A percentile compares a stretch with the other conserved stretches of the same genome.
Conservation (phyloP, 257 asterid genomes). For the Cinchona pubescens region DNA sequence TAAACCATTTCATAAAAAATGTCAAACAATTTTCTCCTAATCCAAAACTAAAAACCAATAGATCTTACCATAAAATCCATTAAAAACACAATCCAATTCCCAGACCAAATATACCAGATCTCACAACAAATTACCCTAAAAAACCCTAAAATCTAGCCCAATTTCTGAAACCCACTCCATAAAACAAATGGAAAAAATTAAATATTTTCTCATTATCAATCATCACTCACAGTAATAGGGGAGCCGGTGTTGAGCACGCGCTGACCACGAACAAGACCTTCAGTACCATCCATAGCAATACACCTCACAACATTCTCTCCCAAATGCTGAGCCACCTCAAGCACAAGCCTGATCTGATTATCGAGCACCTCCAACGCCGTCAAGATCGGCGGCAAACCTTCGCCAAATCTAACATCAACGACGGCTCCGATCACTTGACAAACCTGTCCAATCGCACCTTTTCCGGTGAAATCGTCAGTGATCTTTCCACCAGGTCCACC, state of each 20-base stretch:
- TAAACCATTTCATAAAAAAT: background rate
- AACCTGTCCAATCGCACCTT: constrained; percentile 67
- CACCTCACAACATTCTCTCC: constrained; percentile 84
- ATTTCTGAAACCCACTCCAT: background rate
- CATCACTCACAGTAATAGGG: constrained; percentile 69
- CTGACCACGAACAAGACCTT: constrained; percentile 87
- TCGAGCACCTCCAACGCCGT: constrained; percentile 86
- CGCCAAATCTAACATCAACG: constrained; percentile 78
- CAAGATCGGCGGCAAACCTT: constrained; percentile 88
- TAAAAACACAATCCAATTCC: constrained; percentile 10
- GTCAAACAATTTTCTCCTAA: background rate
- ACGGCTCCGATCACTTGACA: constrained; percentile 96
- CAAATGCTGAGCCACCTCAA: constrained; percentile 90
- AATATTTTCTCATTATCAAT: background rate
- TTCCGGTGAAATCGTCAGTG: constrained; percentile 77
- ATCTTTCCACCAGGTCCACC: constrained; percentile 54
- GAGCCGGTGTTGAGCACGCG: constrained; percentile 86
- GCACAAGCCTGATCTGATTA: constrained; percentile 81
- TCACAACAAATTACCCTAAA: background rate
- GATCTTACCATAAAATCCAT: constrained; percentile 10
- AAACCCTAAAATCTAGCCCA: background rate
- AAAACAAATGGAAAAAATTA: background rate
- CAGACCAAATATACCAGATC: background rate
- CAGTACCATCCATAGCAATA: constrained; percentile 96
- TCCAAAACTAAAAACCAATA: constrained; percentile 1